phyloP scores from a whole-genome alignment of 768 basidiomycete genomes.

The Lactifluus rugatus region DNA sequence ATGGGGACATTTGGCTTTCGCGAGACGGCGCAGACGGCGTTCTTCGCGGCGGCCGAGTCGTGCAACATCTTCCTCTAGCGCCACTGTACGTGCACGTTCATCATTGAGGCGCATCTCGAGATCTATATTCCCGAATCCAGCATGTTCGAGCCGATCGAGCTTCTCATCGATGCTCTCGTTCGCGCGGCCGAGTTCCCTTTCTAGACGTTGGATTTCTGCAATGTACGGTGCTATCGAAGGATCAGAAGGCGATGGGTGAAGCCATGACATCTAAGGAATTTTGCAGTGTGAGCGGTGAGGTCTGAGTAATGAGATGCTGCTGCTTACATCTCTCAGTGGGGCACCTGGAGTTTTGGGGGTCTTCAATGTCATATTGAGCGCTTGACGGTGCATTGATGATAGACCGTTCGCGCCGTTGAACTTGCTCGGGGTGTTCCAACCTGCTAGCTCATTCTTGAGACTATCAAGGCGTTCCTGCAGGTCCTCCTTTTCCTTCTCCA shows the following conservation, averaged over 20 bases:
- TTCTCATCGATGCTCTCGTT: conserved; percentile 86
- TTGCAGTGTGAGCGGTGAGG: not conserved
- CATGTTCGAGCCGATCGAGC: conserved; percentile 74
- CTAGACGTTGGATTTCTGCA: conserved; percentile 63
- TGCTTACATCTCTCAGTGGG: conserved; percentile 63
- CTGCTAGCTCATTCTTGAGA: conserved; percentile 42
- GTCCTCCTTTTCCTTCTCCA: conserved; percentile 71
- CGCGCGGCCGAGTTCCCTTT: conserved; percentile 65
- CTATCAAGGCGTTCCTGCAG: conserved; percentile 60
- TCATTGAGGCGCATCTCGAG: conserved; percentile 65
- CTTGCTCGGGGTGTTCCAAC: conserved; percentile 50
- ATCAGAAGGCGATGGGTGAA: conserved; percentile 52
- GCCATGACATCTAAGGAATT: conserved; percentile 55
- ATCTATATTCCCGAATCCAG: conserved; percentile 63
- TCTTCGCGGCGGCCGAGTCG: conserved; percentile 60
- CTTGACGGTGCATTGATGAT: conserved; percentile 70
- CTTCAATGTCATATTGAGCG: conserved; percentile 55
- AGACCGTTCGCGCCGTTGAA: conserved; percentile 45
- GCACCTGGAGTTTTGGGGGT: conserved; percentile 72
- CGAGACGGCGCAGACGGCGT: conserved; percentile 50
- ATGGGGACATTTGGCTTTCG: conserved; percentile 56
- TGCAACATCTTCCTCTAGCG: conserved; percentile 60
- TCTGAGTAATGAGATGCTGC: conserved; percentile 21
- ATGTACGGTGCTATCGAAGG: conserved; percentile 51
- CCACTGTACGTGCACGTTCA: conserved; percentile 45